phyloP scores from a whole-genome alignment of 108 stramenopile species.

The Nitzschia putrida region DNA sequence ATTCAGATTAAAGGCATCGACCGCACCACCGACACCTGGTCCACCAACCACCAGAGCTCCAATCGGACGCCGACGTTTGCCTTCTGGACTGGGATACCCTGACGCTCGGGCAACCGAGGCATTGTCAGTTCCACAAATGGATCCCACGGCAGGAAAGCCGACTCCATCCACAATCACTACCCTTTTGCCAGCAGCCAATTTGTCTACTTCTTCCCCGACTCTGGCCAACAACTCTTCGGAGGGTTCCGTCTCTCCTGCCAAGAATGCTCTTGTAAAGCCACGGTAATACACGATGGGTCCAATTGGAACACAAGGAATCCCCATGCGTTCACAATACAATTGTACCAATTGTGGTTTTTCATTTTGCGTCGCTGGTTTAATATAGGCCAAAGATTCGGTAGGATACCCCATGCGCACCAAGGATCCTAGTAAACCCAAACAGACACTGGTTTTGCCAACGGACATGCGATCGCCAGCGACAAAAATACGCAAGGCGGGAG shows the following conservation, averaged over 20 bases:
- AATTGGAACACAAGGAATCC: constrained; percentile 80
- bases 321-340: constrained; percentile 77
- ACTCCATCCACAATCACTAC: constrained; percentile 95
- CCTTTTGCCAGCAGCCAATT: constrained; percentile 62
- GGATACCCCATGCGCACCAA: constrained; percentile 57
- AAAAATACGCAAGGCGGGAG: constrained; percentile 67
- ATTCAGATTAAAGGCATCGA: constrained; percentile 96
- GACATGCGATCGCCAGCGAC: constrained; percentile 86
- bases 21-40: constrained; percentile 91
- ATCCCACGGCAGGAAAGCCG: constrained; percentile 96
- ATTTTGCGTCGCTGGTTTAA: constrained; percentile 97
- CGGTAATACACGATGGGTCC: constrained; percentile 96
- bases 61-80: constrained; percentile 35
- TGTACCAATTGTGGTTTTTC: constrained; percentile 89
- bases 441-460: constrained; percentile 94
- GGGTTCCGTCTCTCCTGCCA: constrained; percentile 82
- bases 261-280: constrained; percentile 94
- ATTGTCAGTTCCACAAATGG: constrained; percentile 94
- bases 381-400: constrained; percentile 85
- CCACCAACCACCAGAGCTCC: constrained; percentile 74
- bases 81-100: constrained; percentile 51
- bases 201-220: constrained; percentile 75
- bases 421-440: constrained; percentile 75
- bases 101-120: constrained; percentile 79
- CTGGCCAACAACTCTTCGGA: constrained; percentile 70